Conservation (phyloP, 495 filamentous ascomycete species). For the Annulohypoxylon nitens region DNA sequence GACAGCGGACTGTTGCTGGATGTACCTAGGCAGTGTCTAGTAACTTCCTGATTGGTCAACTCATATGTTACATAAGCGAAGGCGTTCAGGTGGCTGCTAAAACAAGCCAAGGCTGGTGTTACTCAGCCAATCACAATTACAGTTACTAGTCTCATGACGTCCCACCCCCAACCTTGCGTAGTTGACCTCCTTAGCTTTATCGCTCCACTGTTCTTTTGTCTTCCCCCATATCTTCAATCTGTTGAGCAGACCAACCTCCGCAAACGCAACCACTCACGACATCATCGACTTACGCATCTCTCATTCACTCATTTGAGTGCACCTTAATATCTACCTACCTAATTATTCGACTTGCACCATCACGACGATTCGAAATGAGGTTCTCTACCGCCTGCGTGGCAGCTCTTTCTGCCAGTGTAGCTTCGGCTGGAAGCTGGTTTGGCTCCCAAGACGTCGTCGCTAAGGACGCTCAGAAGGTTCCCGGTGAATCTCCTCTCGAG, state of each 20-base stretch:
- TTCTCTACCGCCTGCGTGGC: constrained; percentile 58
- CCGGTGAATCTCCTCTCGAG: constrained; percentile 79
- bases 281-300: background rate
- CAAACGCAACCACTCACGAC: constrained; percentile 15
- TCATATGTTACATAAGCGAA: constrained; percentile 22
- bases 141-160: constrained; percentile 43
- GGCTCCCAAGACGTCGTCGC: constrained; percentile 50
- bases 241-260: constrained; percentile 31
- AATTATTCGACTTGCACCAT: constrained; percentile 13
- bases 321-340: constrained; percentile 5
- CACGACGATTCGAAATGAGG: constrained; percentile 53
- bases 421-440: constrained; percentile 58
- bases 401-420: constrained; percentile 54
- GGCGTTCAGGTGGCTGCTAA: constrained; percentile 25
- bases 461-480: constrained; percentile 65
- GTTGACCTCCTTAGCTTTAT: constrained; percentile 34
- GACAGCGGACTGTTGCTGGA: background rate
- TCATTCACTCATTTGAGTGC: constrained; percentile 1
- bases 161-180: constrained; percentile 45
- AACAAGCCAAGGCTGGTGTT: constrained; percentile 39
- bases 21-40: background rate
- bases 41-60: constrained; percentile 10
- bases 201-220: constrained; percentile 28
- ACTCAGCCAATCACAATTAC: constrained; percentile 42
- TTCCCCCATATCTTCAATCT: constrained; percentile 37